Conservation (phyloP, 805 yeast genomes). For the Kluyveromyces dobzhanskii region DNA sequence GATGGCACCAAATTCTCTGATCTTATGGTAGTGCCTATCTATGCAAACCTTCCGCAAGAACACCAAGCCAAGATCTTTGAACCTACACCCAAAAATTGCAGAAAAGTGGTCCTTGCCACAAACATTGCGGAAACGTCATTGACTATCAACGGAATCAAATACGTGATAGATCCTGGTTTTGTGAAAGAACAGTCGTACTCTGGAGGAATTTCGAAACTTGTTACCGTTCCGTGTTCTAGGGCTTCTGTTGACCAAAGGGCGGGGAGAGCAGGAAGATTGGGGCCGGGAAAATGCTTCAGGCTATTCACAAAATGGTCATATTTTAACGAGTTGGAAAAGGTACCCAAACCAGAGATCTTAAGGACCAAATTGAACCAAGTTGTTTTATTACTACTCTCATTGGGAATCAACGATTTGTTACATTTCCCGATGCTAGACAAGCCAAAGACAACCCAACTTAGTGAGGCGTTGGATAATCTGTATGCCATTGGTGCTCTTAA, state of each 20-base stretch:
- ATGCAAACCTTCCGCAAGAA: slow-evolving; percentile 85
- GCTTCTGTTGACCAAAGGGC: slow-evolving; percentile 97
- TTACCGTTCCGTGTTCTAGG: slow-evolving; percentile 81
- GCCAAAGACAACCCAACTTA: slow-evolving; percentile 66
- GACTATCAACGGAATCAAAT: slow-evolving; percentile 92
- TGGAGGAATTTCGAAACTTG: slow-evolving; percentile 80
- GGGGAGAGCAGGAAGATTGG: slow-evolving; percentile 97
- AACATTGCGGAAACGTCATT: slow-evolving; percentile 96
- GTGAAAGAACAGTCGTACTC: slow-evolving; percentile 83
- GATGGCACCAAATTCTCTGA: slow-evolving; percentile 48
- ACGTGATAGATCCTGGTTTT: slow-evolving; percentile 91
- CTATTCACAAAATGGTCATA: slow-evolving; percentile 69
- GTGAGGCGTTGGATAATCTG: slow-evolving; percentile 70
- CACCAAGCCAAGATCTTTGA: slow-evolving; percentile 76
- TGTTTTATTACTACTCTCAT: slow-evolving; percentile 64
- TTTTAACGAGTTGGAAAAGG: slow-evolving; percentile 63
- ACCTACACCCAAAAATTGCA: slow-evolving; percentile 66
- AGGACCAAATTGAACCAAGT: slow-evolving; percentile 74
- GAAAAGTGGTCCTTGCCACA: slow-evolving; percentile 91
- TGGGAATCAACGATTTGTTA: slow-evolving; percentile 77
- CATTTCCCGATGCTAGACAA: slow-evolving; percentile 87
- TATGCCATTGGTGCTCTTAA: slow-evolving; percentile 84
- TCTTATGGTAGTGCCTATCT: slow-evolving; percentile 74
- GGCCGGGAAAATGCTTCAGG: slow-evolving; percentile 92
- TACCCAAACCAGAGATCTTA: slow-evolving; percentile 88